Percentiles rank a stretch among this genome's conserved stretches.
phyloP scores from a whole-genome alignment of 1,284 basidiomycete species.

The Rhodotorula glutinis region DNA sequence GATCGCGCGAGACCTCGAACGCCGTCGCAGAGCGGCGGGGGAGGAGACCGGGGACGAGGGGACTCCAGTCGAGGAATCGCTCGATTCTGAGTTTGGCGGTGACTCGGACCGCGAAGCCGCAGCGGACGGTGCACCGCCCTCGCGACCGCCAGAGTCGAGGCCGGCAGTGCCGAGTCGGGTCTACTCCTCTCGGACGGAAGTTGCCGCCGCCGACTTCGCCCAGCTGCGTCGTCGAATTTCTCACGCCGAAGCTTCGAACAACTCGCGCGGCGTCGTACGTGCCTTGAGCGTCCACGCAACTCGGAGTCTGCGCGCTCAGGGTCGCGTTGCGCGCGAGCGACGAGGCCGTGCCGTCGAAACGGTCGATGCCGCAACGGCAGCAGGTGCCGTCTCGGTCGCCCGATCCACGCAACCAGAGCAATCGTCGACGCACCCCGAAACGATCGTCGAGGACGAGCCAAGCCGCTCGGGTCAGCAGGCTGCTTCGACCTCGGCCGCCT shows the following conservation, averaged over 20 bases:
- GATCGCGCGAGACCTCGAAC: slow-evolving; percentile 34
- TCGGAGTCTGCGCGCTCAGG: background rate
- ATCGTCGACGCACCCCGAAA: background rate
- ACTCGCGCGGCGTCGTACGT: slow-evolving; percentile 15
- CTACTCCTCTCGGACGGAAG: background rate
- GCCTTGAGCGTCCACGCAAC: slow-evolving; percentile 15
- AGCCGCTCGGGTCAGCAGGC: background rate
- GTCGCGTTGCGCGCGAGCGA: background rate
- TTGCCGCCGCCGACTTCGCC: background rate
- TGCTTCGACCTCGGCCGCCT: background rate
- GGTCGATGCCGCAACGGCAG: too few relatives aligned
- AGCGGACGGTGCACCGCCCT: too few relatives aligned
- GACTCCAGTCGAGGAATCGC: background rate
- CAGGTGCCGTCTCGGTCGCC: too few relatives aligned
- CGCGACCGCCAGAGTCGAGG: background rate
- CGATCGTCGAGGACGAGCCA: background rate
- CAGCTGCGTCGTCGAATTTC: slow-evolving; percentile 13
- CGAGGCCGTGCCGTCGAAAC: background rate
- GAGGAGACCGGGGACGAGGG: background rate
- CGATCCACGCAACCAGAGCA: too few relatives aligned
- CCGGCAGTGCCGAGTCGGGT: background rate
- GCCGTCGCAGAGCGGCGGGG: slow-evolving; percentile 13
- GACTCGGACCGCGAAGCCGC: too few relatives aligned
- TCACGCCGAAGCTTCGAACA: slow-evolving; percentile 15
- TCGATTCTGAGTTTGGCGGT: too few relatives aligned